Percentiles rank a stretch among this genome's conserved stretches.
These are phyloP conservation scores for Fusarium musae DNA, from an alignment of 2,329 filamentous ascomycete species.

Conservation along the genomic window DNA sequence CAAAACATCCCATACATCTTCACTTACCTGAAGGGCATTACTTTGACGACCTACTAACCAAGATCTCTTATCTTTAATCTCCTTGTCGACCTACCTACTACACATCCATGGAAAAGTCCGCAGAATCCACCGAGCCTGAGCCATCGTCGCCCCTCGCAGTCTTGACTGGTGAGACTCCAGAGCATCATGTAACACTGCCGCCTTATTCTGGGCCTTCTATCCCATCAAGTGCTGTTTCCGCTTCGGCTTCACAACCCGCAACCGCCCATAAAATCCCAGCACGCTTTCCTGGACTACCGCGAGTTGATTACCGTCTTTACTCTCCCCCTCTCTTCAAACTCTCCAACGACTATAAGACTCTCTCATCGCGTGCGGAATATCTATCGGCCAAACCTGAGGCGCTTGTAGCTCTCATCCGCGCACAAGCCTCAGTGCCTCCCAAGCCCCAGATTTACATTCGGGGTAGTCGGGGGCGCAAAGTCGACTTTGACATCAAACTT, in stretches of 20 bases:
- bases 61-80: neutral
- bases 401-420: conserved; percentile 58
- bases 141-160: neutral
- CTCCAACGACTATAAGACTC: conserved; percentile 59
- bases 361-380: conserved; percentile 60
- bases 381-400: conserved; percentile 59
- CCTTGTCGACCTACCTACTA: neutral
- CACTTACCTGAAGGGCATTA: neutral
- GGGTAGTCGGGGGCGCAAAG: conserved; percentile 55
- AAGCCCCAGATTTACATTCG: conserved; percentile 64
- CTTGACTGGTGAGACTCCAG: neutral
- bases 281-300: conserved; percentile 59
- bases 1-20: neutral
- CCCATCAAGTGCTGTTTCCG: neutral
- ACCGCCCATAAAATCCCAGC: conserved; percentile 37
- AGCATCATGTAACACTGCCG: conserved; percentile 26
- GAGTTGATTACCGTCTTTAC: conserved; percentile 64
- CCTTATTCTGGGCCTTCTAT: conserved; percentile 41
- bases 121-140: neutral
- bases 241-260: conserved; percentile 1
- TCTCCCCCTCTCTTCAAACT: conserved; percentile 63
- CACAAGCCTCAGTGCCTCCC: conserved; percentile 63
- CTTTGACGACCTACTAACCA: neutral
- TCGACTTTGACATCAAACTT: conserved; percentile 65
- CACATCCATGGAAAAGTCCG: conserved; percentile 1